phyloP scores from a whole-genome alignment of 2,329 filamentous ascomycete species.

The Aspergillus proliferans region DNA sequence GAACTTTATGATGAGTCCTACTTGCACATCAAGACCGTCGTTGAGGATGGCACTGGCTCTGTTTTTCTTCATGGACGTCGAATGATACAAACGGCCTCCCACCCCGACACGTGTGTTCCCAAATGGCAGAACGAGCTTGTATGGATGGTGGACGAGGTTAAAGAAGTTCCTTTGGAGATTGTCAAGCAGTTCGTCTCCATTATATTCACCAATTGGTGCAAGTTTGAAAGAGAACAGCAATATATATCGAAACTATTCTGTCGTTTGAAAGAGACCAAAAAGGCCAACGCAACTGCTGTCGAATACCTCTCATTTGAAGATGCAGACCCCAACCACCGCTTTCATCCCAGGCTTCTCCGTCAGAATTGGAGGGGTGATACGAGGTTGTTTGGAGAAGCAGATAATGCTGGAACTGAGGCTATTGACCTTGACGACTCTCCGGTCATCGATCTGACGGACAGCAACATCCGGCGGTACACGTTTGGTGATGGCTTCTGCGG shows the following conservation, averaged over 20 bases:
- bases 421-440: conserved; percentile 2
- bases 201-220: conserved; percentile 49
- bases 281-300: conserved; percentile 20
- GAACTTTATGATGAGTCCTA: conserved; percentile 37
- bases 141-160: conserved; percentile 33
- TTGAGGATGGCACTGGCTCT: conserved; percentile 13
- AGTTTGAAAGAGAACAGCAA: conserved; percentile 22
- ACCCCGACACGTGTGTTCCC: conserved; percentile 29
- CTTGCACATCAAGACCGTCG: conserved; percentile 35
- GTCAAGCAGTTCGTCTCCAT: conserved; percentile 42
- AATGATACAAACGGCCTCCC: conserved; percentile 25
- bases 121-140: conserved; percentile 41
- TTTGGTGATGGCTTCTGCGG: conserved; percentile 69
- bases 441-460: conserved; percentile 17
- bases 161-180: conserved; percentile 36
- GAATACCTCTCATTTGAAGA: conserved; percentile 26
- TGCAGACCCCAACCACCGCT: conserved; percentile 17
- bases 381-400: conserved; percentile 21
- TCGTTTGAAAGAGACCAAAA: conserved; percentile 23
- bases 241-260: conserved; percentile 26
- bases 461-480: conserved; percentile 47
- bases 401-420: not conserved
- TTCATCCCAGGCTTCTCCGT: conserved; percentile 16
- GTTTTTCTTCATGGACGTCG: conserved; percentile 35
- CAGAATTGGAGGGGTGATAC: conserved; percentile 29